Evolutionary conservation across 441 rosid species (phyloP), one percentile per base, ranked within the genome.

Genomic region (Adansonia gregorii): DNA sequence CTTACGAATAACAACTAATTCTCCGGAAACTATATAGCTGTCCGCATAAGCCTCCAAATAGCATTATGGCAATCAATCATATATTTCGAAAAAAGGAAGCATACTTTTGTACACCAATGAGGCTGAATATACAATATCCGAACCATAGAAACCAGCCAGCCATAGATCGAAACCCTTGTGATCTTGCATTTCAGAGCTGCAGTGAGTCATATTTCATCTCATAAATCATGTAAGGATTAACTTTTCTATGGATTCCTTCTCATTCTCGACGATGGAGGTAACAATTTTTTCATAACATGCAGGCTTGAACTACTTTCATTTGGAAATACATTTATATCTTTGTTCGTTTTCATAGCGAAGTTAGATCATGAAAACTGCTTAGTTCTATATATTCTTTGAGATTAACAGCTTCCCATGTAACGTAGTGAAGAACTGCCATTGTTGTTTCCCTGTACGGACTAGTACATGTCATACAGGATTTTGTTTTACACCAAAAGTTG

Each of bases 361-460:
- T 22, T 61, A 73, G 72, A 70, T 22, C 35, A 27, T 27, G 35
- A 65, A 10, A 22, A 70, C 20, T 52, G 59, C 24, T n/a, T 72
- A 15, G 31, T 58, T 58, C 55, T 48, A 55, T 39, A 39, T 48
- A 35, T 72, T 80, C 80, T 49, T 81, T 73, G 60, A 60, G 58
- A 55, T 27, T 67, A 67, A 72, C 39, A 67, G 41, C 27, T 60
- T 67, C 20, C 52, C 46, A 73, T 59, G 78, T 81, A 77, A 27
- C 15, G 77, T 41, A 72, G 56, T 43, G 35, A 27, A 39, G 66
- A 58, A 52, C 12, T 67, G 46, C 6, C 22, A 4, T 70, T 73
- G 15, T 31, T 54, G 20, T 27, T 72, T 14, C 35, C 72, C 22
- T 6, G 22, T 27, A 27, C 2, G 35, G 35, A 27, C 35, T 27